Percentiles rank a stretch among this genome's conserved stretches.
phyloP scores from a whole-genome alignment of 805 yeast genomes.

The Barnettozyma vustinii region DNA sequence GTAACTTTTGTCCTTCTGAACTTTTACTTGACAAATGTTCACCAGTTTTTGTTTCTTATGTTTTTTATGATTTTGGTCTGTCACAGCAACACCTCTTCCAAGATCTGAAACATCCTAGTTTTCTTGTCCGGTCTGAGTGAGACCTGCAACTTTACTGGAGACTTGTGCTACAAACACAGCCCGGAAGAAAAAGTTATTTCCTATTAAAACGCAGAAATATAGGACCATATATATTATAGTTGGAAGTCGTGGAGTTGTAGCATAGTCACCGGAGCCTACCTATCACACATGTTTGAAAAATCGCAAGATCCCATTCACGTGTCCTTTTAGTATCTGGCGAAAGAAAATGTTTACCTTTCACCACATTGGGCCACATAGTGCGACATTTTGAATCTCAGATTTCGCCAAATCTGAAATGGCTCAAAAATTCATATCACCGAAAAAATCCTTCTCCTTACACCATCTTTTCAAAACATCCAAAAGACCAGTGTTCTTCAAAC shows the following conservation, averaged over 20 bases:
- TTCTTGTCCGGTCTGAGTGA: neutral
- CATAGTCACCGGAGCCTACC: no score
- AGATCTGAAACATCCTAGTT: neutral
- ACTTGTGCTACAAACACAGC: neutral
- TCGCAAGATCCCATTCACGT: neutral
- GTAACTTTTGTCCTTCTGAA: no score
- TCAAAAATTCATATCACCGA: neutral
- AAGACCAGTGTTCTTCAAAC: conserved; percentile 9
- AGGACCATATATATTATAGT: no score
- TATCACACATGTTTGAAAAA: neutral
- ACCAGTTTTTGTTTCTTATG: no score
- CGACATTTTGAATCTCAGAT: neutral
- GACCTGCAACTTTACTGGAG: neutral
- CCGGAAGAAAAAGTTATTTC: neutral
- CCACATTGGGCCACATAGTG: conserved; percentile 1
- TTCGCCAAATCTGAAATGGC: neutral
- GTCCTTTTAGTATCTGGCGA: neutral
- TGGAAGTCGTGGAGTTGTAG: no score
- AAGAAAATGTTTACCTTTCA: conserved; percentile 1
- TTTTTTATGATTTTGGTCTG: no score
- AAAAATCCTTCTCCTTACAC: neutral
- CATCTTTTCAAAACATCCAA: conserved; percentile 1
- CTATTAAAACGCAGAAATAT: no score
- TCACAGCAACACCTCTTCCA: neutral
- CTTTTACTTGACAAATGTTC: no score